phyloP scores from a whole-genome alignment of 2,329 filamentous ascomycete species.

The Aspergillus fischeri region DNA sequence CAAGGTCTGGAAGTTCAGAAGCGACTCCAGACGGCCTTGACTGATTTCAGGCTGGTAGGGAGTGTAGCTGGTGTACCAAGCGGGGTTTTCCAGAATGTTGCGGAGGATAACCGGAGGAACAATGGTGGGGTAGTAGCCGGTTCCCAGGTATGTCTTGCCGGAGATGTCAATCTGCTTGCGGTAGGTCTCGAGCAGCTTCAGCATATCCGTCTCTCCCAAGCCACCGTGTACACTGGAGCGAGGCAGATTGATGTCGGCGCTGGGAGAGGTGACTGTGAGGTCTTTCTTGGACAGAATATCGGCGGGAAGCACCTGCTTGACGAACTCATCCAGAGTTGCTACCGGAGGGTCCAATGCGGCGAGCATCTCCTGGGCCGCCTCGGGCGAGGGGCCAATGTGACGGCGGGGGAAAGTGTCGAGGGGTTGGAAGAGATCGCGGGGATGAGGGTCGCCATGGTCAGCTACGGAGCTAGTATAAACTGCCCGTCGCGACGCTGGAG shows the following conservation, averaged over 20 bases:
- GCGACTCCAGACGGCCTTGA: slow-evolving; percentile 84
- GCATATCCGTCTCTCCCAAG: slow-evolving; percentile 45
- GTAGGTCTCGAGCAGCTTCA: slow-evolving; percentile 38
- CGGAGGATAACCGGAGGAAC: slow-evolving; percentile 87
- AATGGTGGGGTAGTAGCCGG: slow-evolving; percentile 82
- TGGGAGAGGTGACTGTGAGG: slow-evolving; percentile 53
- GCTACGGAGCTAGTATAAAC: slow-evolving; percentile 91
- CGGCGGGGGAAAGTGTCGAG: slow-evolving; percentile 67
- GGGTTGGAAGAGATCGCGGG: slow-evolving; percentile 42
- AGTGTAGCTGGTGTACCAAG: slow-evolving; percentile 97
- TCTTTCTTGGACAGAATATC: slow-evolving; percentile 68
- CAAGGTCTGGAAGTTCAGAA: slow-evolving; percentile 94
- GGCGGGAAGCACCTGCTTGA: slow-evolving; percentile 75
- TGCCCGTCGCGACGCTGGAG: slow-evolving; percentile 23
- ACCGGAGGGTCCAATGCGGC: slow-evolving; percentile 70
- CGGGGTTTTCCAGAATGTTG: slow-evolving; percentile 87
- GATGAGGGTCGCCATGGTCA: slow-evolving; percentile 61
- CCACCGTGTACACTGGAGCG: slow-evolving; percentile 37
- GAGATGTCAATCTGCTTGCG: slow-evolving; percentile 57
- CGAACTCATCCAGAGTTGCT: slow-evolving; percentile 72
- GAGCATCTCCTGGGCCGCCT: slow-evolving; percentile 73
- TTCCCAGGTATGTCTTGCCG: slow-evolving; percentile 69
- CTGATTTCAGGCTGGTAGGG: slow-evolving; percentile 97
- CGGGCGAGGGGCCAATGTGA: slow-evolving; percentile 78
- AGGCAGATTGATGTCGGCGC: slow-evolving; percentile 40